A percentile compares a stretch with the other conserved stretches of the same genome.
phyloP scores from a whole-genome alignment of 2,329 filamentous ascomycete genomes.

The Alternaria novae-zelandiae region DNA sequence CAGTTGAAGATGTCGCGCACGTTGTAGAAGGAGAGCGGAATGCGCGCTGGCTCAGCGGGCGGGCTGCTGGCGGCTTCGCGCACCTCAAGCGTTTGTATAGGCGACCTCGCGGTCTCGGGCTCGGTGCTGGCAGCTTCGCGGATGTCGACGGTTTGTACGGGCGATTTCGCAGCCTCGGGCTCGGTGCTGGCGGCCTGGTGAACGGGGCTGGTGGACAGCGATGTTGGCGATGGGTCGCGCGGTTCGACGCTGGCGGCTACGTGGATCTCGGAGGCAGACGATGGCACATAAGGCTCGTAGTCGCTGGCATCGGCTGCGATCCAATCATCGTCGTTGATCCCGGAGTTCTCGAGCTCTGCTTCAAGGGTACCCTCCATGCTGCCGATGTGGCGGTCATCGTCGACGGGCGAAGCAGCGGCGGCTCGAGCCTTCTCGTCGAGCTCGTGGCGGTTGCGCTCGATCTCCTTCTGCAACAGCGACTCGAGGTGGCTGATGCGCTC shows the following conservation, averaged over 20 bases:
- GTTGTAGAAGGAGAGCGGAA: neutral
- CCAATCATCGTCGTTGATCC: slow-evolving; percentile 8
- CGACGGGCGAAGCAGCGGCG: slow-evolving; percentile 18
- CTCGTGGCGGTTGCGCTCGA: slow-evolving; percentile 11
- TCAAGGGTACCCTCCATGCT: slow-evolving; percentile 18
- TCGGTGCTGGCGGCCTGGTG: neutral
- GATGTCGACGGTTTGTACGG: neutral
- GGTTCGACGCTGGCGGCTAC: slow-evolving; percentile 1
- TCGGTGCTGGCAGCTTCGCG: neutral
- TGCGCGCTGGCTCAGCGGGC: neutral
- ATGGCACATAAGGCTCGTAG: neutral
- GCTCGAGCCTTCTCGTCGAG: slow-evolving; percentile 14
- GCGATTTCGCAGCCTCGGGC: neutral
- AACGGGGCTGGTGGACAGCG: neutral
- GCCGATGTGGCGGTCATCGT: slow-evolving; percentile 8
- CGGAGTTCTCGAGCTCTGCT: slow-evolving; percentile 17
- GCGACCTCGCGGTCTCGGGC: neutral
- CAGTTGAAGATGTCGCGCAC: neutral
- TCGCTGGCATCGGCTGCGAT: slow-evolving; percentile 14
- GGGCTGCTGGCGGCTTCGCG: neutral
- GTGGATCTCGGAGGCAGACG: neutral
- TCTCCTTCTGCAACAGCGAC: slow-evolving; percentile 25
- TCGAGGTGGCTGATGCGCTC: slow-evolving; percentile 34
- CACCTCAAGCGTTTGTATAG: neutral
- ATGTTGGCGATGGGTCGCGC: neutral